These are phyloP conservation scores for Testicularia cyperi DNA, from an alignment of 1,284 basidiomycete species.

Conservation along the genomic window DNA sequence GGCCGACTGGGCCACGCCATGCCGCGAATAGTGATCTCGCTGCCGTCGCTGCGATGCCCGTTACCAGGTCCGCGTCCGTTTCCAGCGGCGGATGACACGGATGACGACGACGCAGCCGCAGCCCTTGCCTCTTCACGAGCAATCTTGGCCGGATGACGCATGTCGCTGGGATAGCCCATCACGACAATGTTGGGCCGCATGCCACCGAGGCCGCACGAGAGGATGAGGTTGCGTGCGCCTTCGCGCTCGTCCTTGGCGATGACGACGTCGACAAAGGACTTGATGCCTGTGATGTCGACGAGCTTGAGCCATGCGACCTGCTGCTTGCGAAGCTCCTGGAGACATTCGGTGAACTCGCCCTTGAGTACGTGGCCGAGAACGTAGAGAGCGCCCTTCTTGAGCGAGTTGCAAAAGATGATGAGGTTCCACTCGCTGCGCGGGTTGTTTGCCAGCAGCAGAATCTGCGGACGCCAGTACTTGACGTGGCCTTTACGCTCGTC, in stretches of 20 bases:
- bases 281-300: conserved; percentile 57
- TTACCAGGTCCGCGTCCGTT: conserved; percentile 5
- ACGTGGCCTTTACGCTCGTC: conserved; percentile 59
- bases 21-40: conserved; percentile 51
- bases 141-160: conserved; percentile 40
- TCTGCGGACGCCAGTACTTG: conserved; percentile 60
- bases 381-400: conserved; percentile 59
- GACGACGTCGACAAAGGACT: conserved; percentile 57
- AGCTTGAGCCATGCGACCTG: conserved; percentile 59
- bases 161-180: conserved; percentile 55
- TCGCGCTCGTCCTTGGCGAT: conserved; percentile 57
- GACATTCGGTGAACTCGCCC: conserved; percentile 57
- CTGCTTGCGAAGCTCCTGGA: conserved; percentile 54
- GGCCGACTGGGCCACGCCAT: conserved; percentile 23
- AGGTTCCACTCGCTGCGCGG: conserved; percentile 58
- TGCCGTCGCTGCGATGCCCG: conserved; percentile 35
- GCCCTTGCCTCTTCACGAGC: conserved; percentile 16
- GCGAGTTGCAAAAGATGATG: conserved; percentile 60
- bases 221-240: conserved; percentile 55
- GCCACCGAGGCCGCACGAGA: conserved; percentile 56
- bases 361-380: conserved; percentile 58
- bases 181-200: conserved; percentile 60
- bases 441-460: conserved; percentile 57
- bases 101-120: too few relatives aligned
- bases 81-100: background rate